Base-by-base conservation (phyloP, 2,329 filamentous ascomycete genomes). In the Penicillium rolfsii region DNA sequence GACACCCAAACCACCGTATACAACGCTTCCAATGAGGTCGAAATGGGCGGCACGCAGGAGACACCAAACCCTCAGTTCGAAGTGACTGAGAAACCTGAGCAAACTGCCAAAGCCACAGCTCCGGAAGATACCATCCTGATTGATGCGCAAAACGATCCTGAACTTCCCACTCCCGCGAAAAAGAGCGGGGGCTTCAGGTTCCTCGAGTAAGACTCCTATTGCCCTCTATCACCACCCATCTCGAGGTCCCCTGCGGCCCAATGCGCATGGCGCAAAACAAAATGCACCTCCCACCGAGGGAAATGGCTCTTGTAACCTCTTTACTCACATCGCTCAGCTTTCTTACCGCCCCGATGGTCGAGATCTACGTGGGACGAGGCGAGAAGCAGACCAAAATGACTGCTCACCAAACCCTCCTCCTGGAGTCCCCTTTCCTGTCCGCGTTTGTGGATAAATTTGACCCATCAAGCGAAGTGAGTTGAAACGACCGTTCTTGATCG, bases 401-500 rank as follows among this genome's bases (percentile, higher is more conserved):
- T 26, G 91, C 91, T 6, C 93, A 97, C 76, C 89, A 96, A 78
- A 88, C 82, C 3, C 83, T 97, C 28, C 82, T 98, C 38, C 72
- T 80, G 11, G 84, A 88, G 73, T 94, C 91, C 46, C 91, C 92
- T 0, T 93, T 84, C 76, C 91, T 97, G 72, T 81, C 82, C 11
- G 84, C 87, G 24, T 81, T 84, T 6, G 87, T 88, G 71, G 81
- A 83, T 11, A 77, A 83, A 53, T 90, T 93, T 71, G 80, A 81
- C 50, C 82, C 86, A 35, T 84, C 87, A 55, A 83, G 83, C 52
- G 84, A 83, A 60, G 89, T 90, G 77, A 64, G 85, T 80, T 46
- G 8, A 28, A 8, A 16, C 48, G 57, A 19, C 11, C n/a, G 2
- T 35, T 24, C 11, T 22, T 4, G 0, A 36, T 36, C 26, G 16